These are phyloP conservation scores for Pugionium cornutum DNA, from an alignment of 345 rosid species.

Conservation along the genomic window DNA sequence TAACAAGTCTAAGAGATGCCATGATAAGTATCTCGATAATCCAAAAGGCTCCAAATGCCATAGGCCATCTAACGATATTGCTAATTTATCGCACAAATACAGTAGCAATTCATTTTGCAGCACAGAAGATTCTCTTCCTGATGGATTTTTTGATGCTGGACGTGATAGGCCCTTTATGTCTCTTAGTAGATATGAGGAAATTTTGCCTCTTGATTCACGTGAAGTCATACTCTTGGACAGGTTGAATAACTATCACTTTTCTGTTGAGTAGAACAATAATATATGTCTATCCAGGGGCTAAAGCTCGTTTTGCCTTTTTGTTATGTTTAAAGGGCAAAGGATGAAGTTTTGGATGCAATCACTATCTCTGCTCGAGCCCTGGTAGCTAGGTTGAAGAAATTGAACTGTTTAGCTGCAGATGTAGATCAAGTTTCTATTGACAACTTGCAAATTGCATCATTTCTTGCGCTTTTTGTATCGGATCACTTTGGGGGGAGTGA, in stretches of 20 bases:
- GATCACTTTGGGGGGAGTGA: conserved; percentile 99
- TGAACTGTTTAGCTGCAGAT: conserved; percentile 50
- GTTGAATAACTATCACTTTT: conserved; percentile 40
- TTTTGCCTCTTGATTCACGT: conserved; percentile 71
- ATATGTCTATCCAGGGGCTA: conserved; percentile 8
- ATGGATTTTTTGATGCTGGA: conserved; percentile 98
- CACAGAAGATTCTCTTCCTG: conserved; percentile 68
- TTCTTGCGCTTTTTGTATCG: conserved; percentile 92
- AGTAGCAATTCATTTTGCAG: conserved; percentile 73
- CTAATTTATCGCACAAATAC: conserved; percentile 58
- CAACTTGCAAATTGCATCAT: conserved; percentile 64
- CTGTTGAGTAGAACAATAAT: not conserved
- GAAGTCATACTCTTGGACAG: conserved; percentile 98
- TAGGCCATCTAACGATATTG: conserved; percentile 53
- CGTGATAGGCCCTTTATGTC: conserved; percentile 91
- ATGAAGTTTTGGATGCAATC: conserved; percentile 87
- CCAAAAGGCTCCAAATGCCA: conserved; percentile 86
- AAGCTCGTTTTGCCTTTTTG: conserved; percentile 19
- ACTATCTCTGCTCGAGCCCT: conserved; percentile 67
- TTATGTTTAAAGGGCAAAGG: conserved; percentile 56
- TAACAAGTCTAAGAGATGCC: conserved; percentile 67
- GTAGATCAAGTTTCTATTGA: conserved; percentile 43
- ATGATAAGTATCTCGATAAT: conserved; percentile 67
- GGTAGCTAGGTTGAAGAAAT: conserved; percentile 59
- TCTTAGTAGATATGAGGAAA: conserved; percentile 57